These are phyloP conservation scores for Cercospora sp. DNA, from an alignment of 2,329 filamentous ascomycete genomes.

Conservation along the genomic window DNA sequence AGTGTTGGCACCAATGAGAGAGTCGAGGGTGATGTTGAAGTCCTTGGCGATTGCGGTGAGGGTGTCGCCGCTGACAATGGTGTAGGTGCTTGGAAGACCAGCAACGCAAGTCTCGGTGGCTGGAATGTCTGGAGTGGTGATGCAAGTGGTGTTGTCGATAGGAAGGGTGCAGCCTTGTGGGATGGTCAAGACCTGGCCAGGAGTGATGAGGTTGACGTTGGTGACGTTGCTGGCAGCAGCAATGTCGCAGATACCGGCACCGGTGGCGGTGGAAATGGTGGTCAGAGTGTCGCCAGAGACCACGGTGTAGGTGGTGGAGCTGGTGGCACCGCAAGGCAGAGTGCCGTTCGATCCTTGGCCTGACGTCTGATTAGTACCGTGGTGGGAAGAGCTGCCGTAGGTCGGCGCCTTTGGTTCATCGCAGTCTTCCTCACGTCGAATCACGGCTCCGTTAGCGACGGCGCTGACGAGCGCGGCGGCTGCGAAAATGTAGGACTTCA, in stretches of 20 bases:
- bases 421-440: slow-evolving; percentile 14
- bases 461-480: slow-evolving; percentile 17
- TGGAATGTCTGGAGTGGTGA: slow-evolving; percentile 6
- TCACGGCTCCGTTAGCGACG: slow-evolving; percentile 10
- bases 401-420: neutral
- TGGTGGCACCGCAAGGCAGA: slow-evolving; percentile 26
- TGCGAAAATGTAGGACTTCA: slow-evolving; percentile 15
- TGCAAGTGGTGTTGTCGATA: slow-evolving; percentile 32
- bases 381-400: neutral
- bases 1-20: slow-evolving; percentile 28
- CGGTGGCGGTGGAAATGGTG: slow-evolving; percentile 24
- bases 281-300: slow-evolving; percentile 26
- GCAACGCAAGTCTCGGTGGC: slow-evolving; percentile 29
- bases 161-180: slow-evolving; percentile 31
- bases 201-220: slow-evolving; percentile 39
- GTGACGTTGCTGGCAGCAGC: slow-evolving; percentile 34
- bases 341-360: neutral
- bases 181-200: slow-evolving; percentile 32
- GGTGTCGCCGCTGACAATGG: slow-evolving; percentile 28
- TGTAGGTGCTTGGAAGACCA: slow-evolving; percentile 29
- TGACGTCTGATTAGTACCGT: neutral
- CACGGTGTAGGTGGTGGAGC: slow-evolving; percentile 25
- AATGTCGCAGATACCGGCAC: slow-evolving; percentile 34
- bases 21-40: slow-evolving; percentile 32
- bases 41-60: slow-evolving; percentile 26